Evolutionary conservation across 805 yeast genomes (phyloP), one percentile per base, ranked within the genome.

Genomic region (Candida michaelii): DNA sequence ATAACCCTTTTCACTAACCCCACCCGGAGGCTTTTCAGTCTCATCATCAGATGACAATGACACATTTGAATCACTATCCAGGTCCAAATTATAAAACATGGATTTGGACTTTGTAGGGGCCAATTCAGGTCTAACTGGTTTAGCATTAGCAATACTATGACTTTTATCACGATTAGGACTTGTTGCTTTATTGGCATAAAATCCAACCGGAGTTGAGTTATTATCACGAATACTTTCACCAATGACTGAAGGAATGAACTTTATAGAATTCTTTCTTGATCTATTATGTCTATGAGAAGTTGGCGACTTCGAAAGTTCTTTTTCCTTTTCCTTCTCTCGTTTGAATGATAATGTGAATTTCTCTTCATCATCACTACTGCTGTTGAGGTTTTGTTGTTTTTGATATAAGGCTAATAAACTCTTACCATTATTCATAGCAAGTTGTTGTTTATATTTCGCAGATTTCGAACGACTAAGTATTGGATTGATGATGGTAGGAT

Each of bases 1-100:
- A 42, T 42, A 42, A 10, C 25, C 39, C 23, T 35, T 23, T 2
- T 41, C 31, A 30, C 19, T 30, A 17, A 19, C 21, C 65, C 73
- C 74, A 68, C 45, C 60, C 51, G 49, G 60, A 60, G 45, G 56
- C 56, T 31, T 46, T 45, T 39, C 37, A 11, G 27, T 36, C 33
- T 42, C 45, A 15, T 52, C 55, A 16, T 47, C 53, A 15, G 49
- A 54, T 24, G 47, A 52, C 2, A 49, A 42, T 8, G 43, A 35
- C 11, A 37, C 44, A 17, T 46, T 40, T 9, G 46, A 38, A 35
- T 44, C 51, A 39, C 52, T 51, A 34, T 46, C 54, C 2, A 53
- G 46, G 23, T 53, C 49, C 27, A 66, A 51, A 41, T 65, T 59
- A 45, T 65, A 66, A 47, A 67, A 66, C 21, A 66, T 58, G 12